Base-by-base conservation (phyloP, 495 filamentous ascomycete species). In the Paragyromitra xinjiangensis region DNA sequence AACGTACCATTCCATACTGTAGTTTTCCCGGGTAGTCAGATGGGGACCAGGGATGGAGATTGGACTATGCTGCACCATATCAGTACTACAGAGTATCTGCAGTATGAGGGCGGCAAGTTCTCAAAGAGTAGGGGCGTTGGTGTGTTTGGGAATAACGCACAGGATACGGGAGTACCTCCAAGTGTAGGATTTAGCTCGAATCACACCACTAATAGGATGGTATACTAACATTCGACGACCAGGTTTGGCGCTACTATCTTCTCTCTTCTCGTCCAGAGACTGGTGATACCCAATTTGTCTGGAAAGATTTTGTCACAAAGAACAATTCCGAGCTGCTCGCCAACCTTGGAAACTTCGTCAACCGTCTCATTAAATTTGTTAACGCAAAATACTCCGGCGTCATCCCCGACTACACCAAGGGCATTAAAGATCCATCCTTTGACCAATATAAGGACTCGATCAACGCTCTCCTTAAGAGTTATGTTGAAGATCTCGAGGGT, bases 91-190 rank as follows among this genome's bases (percentile, higher is more conserved):
- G 95, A 99, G 81, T 99, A 98, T 82, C 87, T 98, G 64, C 97
- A 97, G 84, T 99, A 99, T 82, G 95, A 98, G 84, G 90, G 89
- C 73, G 93, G 93, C 61, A 99, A 99, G 82, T 99, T 99, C 86
- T 95, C 92, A 81, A 98, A 98, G 84, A 96, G 93, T 58, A 87
- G 93, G 71, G 91, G 91, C 44, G 87, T 97, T 14, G 94, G 94
- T 80, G 95, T 98, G 2, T 98, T 98, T 83, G 94, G 94, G 29
- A 92, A 92, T 82, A 92, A 90, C 82, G 95, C 93, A 19, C 91
- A 91, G 83, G 91, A 97, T 53, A 98, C 94, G 5, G 94, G 94
- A n/a, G 87, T 99, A 40, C 87, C 91, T 7, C 85, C 93, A 4
- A 92, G 71, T 71, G 80, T 82, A 82, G 66, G 67, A 5, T 50